phyloP scores from a whole-genome alignment of 139 green algal species.

The Chlorella ohadii region DNA sequence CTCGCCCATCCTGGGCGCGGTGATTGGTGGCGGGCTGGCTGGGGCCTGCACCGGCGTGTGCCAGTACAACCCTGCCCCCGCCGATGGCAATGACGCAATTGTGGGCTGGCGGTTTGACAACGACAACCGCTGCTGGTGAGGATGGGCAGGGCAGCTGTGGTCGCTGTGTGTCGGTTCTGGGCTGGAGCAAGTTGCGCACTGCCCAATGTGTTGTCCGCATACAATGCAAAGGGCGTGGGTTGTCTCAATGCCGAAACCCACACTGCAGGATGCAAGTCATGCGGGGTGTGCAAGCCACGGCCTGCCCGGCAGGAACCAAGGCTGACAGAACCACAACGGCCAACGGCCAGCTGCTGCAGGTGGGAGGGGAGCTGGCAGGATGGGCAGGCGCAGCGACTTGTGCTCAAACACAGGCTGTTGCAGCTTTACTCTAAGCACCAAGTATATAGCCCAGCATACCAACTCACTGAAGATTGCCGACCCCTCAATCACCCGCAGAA shows the following conservation, averaged over 20 bases:
- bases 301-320: neutral
- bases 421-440: no score
- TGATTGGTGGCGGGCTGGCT: conserved; percentile 3
- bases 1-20: neutral
- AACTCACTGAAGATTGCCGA: no score
- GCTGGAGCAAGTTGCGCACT: no score
- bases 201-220: neutral
- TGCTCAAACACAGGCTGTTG: no score
- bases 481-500: no score
- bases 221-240: no score
- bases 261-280: conserved; percentile 33
- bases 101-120: conserved; percentile 14
- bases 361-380: neutral
- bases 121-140: conserved; percentile 29
- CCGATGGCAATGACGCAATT: neutral
- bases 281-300: neutral
- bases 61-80: neutral
- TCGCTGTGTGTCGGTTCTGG: no score
- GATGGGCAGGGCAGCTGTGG: no score
- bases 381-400: no score
- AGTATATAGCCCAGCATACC: no score
- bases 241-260: no score
- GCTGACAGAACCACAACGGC: neutral
- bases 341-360: neutral
- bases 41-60: neutral